Conservation (phyloP, 2,329 filamentous ascomycete species). For the Cladosporium sp. region DNA sequence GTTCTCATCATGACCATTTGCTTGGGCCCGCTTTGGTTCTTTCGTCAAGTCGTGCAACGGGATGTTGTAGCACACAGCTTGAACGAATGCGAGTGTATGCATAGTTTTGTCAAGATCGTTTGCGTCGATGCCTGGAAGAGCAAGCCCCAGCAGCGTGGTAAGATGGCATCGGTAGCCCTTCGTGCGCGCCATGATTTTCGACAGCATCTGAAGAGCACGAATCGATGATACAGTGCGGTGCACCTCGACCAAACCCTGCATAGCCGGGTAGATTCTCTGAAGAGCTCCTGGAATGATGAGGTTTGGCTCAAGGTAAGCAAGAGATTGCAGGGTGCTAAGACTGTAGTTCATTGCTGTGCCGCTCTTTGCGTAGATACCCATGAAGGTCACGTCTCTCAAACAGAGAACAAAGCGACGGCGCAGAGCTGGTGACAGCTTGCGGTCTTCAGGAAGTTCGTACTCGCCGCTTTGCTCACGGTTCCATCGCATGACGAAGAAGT, state of each 20-base stretch:
- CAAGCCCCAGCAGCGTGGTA: constrained; percentile 86
- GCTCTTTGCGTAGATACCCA: constrained; percentile 97
- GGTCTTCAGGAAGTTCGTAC: constrained; percentile 76
- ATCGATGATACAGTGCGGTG: constrained; percentile 94
- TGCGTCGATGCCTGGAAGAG: constrained; percentile 91
- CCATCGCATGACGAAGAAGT: constrained; percentile 97
- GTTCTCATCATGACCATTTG: constrained; percentile 44
- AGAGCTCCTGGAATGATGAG: constrained; percentile 89
- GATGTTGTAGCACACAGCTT: constrained; percentile 93
- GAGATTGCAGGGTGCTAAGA: constrained; percentile 79
- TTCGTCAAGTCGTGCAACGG: constrained; percentile 80
- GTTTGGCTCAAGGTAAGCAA: constrained; percentile 87
- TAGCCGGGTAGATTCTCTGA: constrained; percentile 92
- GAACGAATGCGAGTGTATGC: constrained; percentile 90
- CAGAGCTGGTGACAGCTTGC: constrained; percentile 73
- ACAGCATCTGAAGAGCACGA: constrained; percentile 85
- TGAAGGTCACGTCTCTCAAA: constrained; percentile 89
- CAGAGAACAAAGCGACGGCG: constrained; percentile 87
- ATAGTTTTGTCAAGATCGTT: constrained; percentile 97
- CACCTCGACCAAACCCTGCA: constrained; percentile 95
- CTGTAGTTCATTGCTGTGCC: constrained; percentile 88
- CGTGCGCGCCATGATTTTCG: constrained; percentile 83
- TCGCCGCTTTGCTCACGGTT: constrained; percentile 93
- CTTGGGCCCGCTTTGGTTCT: constrained; percentile 30
- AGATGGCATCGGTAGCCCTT: constrained; percentile 98